Base-by-base conservation (phyloP, 1,139 yeast species). In the Petasospora fabianii region DNA sequence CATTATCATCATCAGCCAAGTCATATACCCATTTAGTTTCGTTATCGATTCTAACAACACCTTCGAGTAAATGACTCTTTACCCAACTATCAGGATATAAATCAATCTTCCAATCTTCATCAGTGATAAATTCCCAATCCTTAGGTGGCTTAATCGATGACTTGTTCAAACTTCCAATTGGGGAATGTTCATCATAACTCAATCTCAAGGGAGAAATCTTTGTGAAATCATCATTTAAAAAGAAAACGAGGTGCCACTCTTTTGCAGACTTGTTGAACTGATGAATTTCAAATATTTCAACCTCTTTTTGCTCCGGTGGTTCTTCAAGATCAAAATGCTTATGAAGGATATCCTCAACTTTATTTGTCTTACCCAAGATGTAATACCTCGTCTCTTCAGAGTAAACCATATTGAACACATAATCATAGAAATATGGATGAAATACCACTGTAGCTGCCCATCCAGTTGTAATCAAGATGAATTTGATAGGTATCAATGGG, bases 11-110 rank as follows among this genome's bases (percentile, higher is more conserved):
- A n/a, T 55, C 49, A 34, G 46, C 53, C 12, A 59, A 57, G 58
- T 84, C 94, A 56, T 84, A 84, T 15, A 81, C 88, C 92, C 92
- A 84, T 59, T 84, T 84, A 32, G 81, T 83, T 39, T 77, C 86
- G 27, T 73, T 66, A 58, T 83, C 90, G 27, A 80, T 67, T 31
- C 66, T 68, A 9, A 81, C 78, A 35, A 77, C 60, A 45, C 77
- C 84, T 22, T 62, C 33, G 32, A 82, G 64, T 26, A 71, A 63
- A 40, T 74, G 71, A 0, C 56, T 49, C 30, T 62, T 61, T 2
- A 80, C 83, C 92, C 92, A 84, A 5, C 52, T 56, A 24, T 61
- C 58, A 0, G 84, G 84, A 19, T 72, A 64, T 39, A 80, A 64
- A 56, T 84, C 92, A 33, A 82, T 51, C 11, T 58, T 61, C 94